Percentiles rank a stretch among this genome's conserved stretches.
Conservation (phyloP, 257 asterid genomes). For the Echites panduratus region DNA sequence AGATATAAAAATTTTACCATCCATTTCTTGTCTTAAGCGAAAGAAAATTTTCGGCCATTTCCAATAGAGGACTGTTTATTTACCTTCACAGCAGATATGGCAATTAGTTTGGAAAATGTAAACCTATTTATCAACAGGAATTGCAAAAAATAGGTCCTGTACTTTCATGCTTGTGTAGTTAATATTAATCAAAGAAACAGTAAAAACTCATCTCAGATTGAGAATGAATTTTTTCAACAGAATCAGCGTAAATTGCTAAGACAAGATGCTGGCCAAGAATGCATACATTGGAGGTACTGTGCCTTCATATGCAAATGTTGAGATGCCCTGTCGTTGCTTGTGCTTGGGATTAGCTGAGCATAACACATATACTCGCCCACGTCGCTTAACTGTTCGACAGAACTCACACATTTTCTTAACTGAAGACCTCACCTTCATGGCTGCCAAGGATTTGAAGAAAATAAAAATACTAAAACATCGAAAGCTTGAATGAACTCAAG, state of each 20-base stretch:
- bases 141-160: not conserved
- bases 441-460: slow-evolving; percentile 23
- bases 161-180: not conserved
- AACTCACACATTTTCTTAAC: slow-evolving; percentile 93
- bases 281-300: slow-evolving; percentile 47
- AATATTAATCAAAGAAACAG: not conserved
- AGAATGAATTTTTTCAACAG: not conserved
- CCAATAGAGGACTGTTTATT: not conserved
- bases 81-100: not conserved
- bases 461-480: not conserved
- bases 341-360: slow-evolving; percentile 95
- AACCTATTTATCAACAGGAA: not conserved
- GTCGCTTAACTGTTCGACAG: slow-evolving; percentile 80
- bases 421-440: slow-evolving; percentile 94
- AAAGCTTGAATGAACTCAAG: not conserved
- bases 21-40: not conserved
- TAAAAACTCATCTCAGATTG: not conserved
- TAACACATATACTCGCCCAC: slow-evolving; percentile 80
- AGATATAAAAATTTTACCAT: too few species aligned
- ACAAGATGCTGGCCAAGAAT: slow-evolving; percentile 4
- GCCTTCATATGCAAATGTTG: slow-evolving; percentile 74
- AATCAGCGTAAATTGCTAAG: not conserved
- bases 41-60: not conserved
- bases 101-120: not conserved
- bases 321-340: slow-evolving; percentile 89